These are phyloP conservation scores for Hemisphaericaspora subhashii DNA, from an alignment of 1,139 yeast species.

Conservation along the genomic window DNA sequence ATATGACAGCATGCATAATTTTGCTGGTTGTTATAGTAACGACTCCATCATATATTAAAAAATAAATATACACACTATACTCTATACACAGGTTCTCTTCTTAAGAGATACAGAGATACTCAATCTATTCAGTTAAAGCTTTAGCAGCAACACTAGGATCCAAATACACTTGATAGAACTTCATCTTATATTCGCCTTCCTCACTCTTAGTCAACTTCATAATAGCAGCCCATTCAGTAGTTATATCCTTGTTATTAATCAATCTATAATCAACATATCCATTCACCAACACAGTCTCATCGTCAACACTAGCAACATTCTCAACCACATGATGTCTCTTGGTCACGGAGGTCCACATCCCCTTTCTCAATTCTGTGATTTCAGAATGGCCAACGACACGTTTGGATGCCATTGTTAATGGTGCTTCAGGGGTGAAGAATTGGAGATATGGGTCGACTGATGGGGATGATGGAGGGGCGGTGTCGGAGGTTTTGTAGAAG, in stretches of 20 bases:
- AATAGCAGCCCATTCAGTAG: slow-evolving; percentile 22
- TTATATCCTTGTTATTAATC: slow-evolving; percentile 18
- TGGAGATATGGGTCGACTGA: slow-evolving; percentile 20
- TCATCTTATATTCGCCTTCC: slow-evolving; percentile 14
- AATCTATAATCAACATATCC: slow-evolving; percentile 24
- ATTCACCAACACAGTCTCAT: slow-evolving; percentile 14
- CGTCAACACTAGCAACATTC: slow-evolving; percentile 18
- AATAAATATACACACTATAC: background rate
- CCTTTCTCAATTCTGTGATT: slow-evolving; percentile 19
- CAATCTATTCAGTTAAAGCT: slow-evolving; percentile 15
- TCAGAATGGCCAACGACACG: slow-evolving; percentile 13
- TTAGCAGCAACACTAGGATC: slow-evolving; percentile 19
- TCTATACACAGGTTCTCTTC: background rate
- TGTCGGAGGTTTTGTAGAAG: slow-evolving; percentile 22
- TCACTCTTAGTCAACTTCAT: slow-evolving; percentile 15
- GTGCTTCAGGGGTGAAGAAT: slow-evolving; percentile 17
- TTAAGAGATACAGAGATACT: no score
- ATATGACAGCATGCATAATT: no score
- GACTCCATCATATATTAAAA: no score
- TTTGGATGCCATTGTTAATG: slow-evolving; percentile 19
- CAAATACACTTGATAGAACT: slow-evolving; percentile 21
- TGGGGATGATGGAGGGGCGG: slow-evolving; percentile 17
- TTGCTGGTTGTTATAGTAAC: no score
- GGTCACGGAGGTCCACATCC: slow-evolving; percentile 24
- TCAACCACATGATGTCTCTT: slow-evolving; percentile 22